phyloP scores from a whole-genome alignment of 2,329 filamentous ascomycete genomes.

The Alternaria sp. region DNA sequence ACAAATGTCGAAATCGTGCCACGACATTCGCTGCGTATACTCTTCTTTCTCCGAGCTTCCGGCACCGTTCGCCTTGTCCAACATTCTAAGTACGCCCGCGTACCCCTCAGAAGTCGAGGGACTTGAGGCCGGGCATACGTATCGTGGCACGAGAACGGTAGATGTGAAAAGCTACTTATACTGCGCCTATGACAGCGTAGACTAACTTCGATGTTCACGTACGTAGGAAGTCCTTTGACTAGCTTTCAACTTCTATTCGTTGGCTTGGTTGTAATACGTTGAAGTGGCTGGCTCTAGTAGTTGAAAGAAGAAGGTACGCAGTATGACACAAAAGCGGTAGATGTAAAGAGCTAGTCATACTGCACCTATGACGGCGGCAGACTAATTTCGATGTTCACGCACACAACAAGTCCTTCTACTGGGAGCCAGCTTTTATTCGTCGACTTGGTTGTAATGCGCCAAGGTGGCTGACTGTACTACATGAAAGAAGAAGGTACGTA shows the following conservation, averaged over 20 bases:
- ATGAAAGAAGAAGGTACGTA: neutral
- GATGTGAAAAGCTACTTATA: neutral
- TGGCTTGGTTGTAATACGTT: neutral
- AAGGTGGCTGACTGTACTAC: neutral
- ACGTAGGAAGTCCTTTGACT: neutral
- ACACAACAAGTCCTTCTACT: neutral
- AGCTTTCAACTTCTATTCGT: neutral
- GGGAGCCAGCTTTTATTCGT: neutral
- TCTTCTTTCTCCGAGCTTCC: neutral
- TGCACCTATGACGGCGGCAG: neutral
- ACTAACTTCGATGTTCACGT: fast-evolving
- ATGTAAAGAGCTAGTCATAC: neutral
- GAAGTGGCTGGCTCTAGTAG: neutral
- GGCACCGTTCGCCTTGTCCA: neutral
- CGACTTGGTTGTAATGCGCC: neutral
- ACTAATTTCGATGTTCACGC: neutral
- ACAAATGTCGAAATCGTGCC: neutral
- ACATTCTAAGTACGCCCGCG: neutral
- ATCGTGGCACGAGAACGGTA: neutral
- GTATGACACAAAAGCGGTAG: neutral
- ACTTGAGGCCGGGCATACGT: neutral
- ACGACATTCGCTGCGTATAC: neutral
- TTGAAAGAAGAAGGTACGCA: neutral
- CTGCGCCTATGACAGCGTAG: neutral
- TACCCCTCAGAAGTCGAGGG: neutral